Base-by-base conservation (phyloP, 371 early-diverging fungal genomes). In the Chytridium lagenaria region DNA sequence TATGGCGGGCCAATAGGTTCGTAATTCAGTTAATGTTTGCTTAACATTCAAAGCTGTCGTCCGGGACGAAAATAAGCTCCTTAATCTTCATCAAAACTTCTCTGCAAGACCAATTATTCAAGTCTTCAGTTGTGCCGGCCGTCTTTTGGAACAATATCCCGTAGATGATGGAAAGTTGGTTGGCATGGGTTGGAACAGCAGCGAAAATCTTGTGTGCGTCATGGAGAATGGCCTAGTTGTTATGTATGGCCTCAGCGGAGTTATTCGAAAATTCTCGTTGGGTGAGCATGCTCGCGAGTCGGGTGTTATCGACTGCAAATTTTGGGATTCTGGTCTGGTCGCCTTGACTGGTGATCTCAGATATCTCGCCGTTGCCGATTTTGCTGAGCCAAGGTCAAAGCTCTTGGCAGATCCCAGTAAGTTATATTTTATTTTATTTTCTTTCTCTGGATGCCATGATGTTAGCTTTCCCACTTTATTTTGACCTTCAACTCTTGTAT, bases 271-370 rank as follows among this genome's bases (percentile, higher is more conserved):
- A 65, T 95, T 96, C 67, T 91, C 95, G 1, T 83, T 96, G 16
- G 97, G 96, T 38, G 59, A 82, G 75, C 94, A 93, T 33, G 94
- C 96, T 1, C 89, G 88, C 55, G 93, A 93, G 1, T 83, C 80
- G 63, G 91, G 90, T 2, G 86, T 98, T 1, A 81, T 92, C 23
- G 95, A 94, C 38, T 93, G 93, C 80, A 88, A 90, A 55, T 89
- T 97, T 50, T 97, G 93, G 93, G 92, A 90, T 49, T 88, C 85
- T 12, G 97, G 97, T 1, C 75, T 98, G 12, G 95, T 98, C 0
- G 97, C 93, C 1, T 84, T 96, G 85, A 94, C 95, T 1, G 89
- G 90, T 64, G 91, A 91, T 69, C 89, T 85, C 67, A 89, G 91
- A 68, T 80, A 97, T n/a, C 84, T 96, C 12, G 87, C 90, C 10